These are phyloP conservation scores for Phyllosticta citriasiana DNA, from an alignment of 2,329 filamentous ascomycete species.

Conservation along the genomic window DNA sequence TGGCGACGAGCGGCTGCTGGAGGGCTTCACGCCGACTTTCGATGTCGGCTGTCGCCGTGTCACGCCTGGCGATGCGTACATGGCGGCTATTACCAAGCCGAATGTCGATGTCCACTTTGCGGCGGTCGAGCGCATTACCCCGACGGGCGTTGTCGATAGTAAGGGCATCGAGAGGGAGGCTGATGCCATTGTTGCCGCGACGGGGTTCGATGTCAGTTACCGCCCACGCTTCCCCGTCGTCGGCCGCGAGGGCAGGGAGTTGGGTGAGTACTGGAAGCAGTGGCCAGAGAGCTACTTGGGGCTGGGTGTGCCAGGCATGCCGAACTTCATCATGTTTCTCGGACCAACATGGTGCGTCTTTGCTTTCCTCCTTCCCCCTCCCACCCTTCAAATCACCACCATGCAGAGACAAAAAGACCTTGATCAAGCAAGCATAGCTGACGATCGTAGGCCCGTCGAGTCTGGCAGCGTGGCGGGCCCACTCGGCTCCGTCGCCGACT, in stretches of 20 bases:
- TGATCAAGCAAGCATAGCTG: not conserved
- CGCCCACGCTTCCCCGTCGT: conserved; percentile 34
- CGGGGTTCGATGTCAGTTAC: conserved; percentile 37
- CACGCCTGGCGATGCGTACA: conserved; percentile 42
- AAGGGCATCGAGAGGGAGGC: conserved; percentile 33
- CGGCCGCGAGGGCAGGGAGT: conserved; percentile 29
- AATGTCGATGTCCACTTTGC: conserved; percentile 45
- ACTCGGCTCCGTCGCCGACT: conserved; percentile 28
- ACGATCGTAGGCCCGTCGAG: conserved; percentile 30
- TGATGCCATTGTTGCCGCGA: conserved; percentile 37
- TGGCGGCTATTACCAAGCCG: conserved; percentile 39
- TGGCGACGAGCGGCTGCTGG: conserved; percentile 39
- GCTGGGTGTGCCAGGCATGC: conserved; percentile 32
- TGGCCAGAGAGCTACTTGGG: conserved; percentile 33
- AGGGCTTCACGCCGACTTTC: conserved; percentile 39
- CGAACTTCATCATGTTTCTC: conserved; percentile 34
- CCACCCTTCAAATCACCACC: not conserved
- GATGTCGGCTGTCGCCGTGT: conserved; percentile 37
- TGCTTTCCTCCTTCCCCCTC: not conserved
- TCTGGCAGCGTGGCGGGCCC: conserved; percentile 38
- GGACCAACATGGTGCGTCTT: conserved; percentile 26
- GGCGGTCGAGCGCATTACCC: conserved; percentile 34
- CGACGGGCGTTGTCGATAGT: conserved; percentile 35
- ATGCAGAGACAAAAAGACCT: too few relatives aligned
- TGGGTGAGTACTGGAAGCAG: conserved; percentile 32